Conservation (phyloP, 352 stramenopile genomes). For the Phytophthora crassamura region DNA sequence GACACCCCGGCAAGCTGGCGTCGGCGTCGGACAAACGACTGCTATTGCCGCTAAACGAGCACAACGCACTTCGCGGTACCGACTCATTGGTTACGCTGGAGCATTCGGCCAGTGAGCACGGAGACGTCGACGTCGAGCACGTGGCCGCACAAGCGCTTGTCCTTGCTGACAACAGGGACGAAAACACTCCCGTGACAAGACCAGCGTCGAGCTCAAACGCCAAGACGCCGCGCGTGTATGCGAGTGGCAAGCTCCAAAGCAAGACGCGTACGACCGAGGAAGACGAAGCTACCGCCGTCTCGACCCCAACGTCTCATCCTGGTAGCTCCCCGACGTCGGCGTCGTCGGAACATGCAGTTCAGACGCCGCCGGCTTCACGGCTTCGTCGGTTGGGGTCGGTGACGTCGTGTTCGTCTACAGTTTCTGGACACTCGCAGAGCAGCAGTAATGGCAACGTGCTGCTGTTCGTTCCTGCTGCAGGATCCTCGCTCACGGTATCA, state of each 20-base stretch:
- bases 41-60: constrained; percentile 40
- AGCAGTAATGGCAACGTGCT: constrained; percentile 59
- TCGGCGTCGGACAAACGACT: constrained; percentile 34
- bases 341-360: constrained; percentile 21
- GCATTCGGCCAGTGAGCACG: constrained; percentile 17
- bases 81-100: constrained; percentile 8
- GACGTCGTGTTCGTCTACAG: constrained; percentile 37
- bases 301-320: constrained; percentile 36
- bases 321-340: constrained; percentile 29
- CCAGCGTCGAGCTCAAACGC: constrained; percentile 38
- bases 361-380: constrained; percentile 9
- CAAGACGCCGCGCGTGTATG: constrained; percentile 38
- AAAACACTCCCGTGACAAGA: constrained; percentile 7
- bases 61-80: constrained; percentile 26
- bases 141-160: constrained; percentile 1
- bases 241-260: constrained; percentile 31
- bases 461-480: constrained; percentile 73
- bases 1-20: constrained; percentile 9
- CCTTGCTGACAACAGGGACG: constrained; percentile 7
- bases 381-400: constrained; percentile 36
- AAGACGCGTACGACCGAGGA: constrained; percentile 30
- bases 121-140: constrained; percentile 6
- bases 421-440: constrained; percentile 32
- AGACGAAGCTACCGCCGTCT: constrained; percentile 32
- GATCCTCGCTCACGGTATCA: constrained; percentile 71